phyloP scores from a whole-genome alignment of 2,329 filamentous ascomycete genomes.

The Mycocentrospora acerina region DNA sequence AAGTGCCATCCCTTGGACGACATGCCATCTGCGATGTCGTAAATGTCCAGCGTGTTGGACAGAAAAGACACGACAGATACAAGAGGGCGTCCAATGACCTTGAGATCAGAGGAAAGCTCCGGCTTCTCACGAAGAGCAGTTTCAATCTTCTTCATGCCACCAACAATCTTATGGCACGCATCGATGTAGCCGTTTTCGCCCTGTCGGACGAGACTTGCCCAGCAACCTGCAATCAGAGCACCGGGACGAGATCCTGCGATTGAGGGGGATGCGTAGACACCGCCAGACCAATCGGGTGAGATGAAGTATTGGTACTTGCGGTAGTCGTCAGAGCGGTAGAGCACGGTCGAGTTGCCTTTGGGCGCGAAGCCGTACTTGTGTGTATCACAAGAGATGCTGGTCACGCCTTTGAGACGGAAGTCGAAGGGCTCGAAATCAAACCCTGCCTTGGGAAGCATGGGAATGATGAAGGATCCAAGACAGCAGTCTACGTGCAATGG shows the following conservation, averaged over 20 bases:
- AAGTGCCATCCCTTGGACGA: constrained; percentile 86
- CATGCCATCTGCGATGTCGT: constrained; percentile 92
- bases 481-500: constrained; percentile 98
- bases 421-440: constrained; percentile 89
- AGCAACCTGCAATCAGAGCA: constrained; percentile 92
- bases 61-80: constrained; percentile 90
- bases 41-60: constrained; percentile 82
- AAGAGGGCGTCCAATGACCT: constrained; percentile 79
- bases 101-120: constrained; percentile 69
- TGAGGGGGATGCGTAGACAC: constrained; percentile 90
- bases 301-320: constrained; percentile 96
- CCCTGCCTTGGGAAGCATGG: constrained; percentile 88
- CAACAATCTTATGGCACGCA: constrained; percentile 84
- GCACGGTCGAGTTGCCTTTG: constrained; percentile 90
- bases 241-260: constrained; percentile 91
- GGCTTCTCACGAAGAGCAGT: constrained; percentile 71
- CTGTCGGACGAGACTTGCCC: constrained; percentile 86
- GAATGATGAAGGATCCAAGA: constrained; percentile 90
- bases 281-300: constrained; percentile 89
- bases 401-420: constrained; percentile 91
- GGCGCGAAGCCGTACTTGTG: constrained; percentile 99
- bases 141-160: constrained; percentile 77
- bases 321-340: constrained; percentile 80
- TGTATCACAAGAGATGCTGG: constrained; percentile 93
- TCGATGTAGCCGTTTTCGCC: constrained; percentile 87